phyloP scores from a whole-genome alignment of 305 asterid genomes.

The Plantago coronopus region DNA sequence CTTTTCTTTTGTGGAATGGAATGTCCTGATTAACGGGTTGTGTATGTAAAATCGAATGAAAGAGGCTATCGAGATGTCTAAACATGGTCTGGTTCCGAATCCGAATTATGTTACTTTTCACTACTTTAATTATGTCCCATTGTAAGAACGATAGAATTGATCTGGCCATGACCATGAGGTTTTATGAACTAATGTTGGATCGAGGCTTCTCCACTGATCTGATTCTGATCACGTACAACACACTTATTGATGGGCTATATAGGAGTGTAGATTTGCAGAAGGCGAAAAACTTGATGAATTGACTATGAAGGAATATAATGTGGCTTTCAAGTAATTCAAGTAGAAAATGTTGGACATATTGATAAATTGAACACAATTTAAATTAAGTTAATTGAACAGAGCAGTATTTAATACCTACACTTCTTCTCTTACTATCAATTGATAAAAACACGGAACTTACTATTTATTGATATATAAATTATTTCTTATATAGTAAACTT shows the following conservation, averaged over 20 bases:
- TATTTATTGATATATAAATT: too few relatives aligned
- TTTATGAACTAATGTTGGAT: slow-evolving; percentile 55
- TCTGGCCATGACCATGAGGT: slow-evolving; percentile 59
- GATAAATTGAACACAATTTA: too few relatives aligned
- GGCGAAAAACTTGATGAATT: slow-evolving; percentile 51
- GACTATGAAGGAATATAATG: slow-evolving; percentile 60
- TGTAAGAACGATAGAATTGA: slow-evolving; percentile 62
- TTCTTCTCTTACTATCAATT: too few relatives aligned
- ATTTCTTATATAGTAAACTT: too few relatives aligned
- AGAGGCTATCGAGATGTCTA: slow-evolving; percentile 55
- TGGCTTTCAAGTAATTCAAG: slow-evolving; percentile 44
- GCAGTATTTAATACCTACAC: too few relatives aligned
- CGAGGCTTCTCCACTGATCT: slow-evolving; percentile 59
- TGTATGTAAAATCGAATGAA: slow-evolving; percentile 57
- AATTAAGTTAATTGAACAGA: too few relatives aligned
- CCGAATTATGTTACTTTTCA: slow-evolving; percentile 72
- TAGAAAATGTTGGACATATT: slow-evolving; percentile 47
- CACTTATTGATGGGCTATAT: slow-evolving; percentile 71
- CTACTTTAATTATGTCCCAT: slow-evolving; percentile 80
- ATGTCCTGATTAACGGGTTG: slow-evolving; percentile 67
- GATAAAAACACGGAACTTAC: too few relatives aligned
- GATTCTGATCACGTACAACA: slow-evolving; percentile 67
- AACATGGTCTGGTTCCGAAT: slow-evolving; percentile 54
- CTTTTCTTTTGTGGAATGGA: slow-evolving; percentile 31
- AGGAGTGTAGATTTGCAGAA: slow-evolving; percentile 56